These are phyloP conservation scores for Ophiostoma quercus DNA, from an alignment of 2,329 filamentous ascomycete species.

Conservation along the genomic window DNA sequence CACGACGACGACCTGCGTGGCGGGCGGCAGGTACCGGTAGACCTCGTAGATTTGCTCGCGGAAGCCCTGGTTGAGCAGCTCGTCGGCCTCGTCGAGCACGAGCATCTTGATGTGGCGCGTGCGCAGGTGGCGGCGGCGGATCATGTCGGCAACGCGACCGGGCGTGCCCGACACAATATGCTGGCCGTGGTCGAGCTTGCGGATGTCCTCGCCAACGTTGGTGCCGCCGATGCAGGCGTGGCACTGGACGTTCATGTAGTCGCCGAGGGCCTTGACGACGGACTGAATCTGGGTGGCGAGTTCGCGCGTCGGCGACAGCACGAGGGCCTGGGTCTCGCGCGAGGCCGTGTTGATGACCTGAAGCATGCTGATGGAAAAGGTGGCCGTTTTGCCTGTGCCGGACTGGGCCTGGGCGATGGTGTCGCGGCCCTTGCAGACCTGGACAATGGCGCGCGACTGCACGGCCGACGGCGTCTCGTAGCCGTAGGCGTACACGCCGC, in stretches of 20 bases:
- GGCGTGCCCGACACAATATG: slow-evolving; percentile 97
- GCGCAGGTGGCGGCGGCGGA: slow-evolving; percentile 52
- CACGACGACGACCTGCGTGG: slow-evolving; percentile 97
- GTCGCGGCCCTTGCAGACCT: slow-evolving; percentile 97
- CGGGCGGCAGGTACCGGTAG: slow-evolving; percentile 91
- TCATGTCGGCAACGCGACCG: slow-evolving; percentile 75
- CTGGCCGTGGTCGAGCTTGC: slow-evolving; percentile 94
- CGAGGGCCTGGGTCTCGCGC: slow-evolving; percentile 87
- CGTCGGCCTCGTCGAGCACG: slow-evolving; percentile 57
- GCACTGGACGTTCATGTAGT: slow-evolving; percentile 99
- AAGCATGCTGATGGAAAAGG: slow-evolving; percentile 92
- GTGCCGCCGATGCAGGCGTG: slow-evolving; percentile 98
- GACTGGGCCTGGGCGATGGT: slow-evolving; percentile 98
- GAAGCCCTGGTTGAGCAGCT: slow-evolving; percentile 84
- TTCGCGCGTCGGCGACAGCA: slow-evolving; percentile 93
- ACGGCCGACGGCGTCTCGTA: slow-evolving; percentile 98
- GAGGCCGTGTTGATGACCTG: slow-evolving; percentile 93
- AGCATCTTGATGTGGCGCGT: slow-evolving; percentile 62
- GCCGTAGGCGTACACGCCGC: slow-evolving; percentile 96
- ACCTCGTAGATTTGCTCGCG: slow-evolving; percentile 99
- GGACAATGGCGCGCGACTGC: slow-evolving; percentile 95
- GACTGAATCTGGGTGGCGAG: slow-evolving; percentile 97
- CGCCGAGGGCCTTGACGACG: slow-evolving; percentile 97
- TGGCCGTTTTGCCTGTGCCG: slow-evolving; percentile 93
- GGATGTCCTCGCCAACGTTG: slow-evolving; percentile 95